phyloP scores from a whole-genome alignment of 2,329 filamentous ascomycete species.

The Fusarium devonianum region DNA sequence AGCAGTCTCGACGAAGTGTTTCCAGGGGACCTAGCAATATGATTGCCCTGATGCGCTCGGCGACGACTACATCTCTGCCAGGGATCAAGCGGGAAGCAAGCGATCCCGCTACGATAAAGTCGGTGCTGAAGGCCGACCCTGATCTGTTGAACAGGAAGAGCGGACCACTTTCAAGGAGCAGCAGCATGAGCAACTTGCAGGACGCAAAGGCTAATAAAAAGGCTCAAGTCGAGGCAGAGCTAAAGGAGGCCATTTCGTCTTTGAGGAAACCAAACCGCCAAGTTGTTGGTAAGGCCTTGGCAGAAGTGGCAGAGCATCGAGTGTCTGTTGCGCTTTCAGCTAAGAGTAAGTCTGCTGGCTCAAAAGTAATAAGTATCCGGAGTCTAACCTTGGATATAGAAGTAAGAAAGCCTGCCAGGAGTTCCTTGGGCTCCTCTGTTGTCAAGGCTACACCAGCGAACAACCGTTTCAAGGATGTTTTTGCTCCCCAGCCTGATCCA shows the following conservation, averaged over 20 bases:
- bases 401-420: conserved; percentile 58
- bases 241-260: conserved; percentile 76
- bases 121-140: conserved; percentile 54
- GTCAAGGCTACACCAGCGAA: conserved; percentile 67
- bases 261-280: conserved; percentile 79
- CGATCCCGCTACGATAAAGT: conserved; percentile 62
- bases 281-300: conserved; percentile 70
- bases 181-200: conserved; percentile 58
- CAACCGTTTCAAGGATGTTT: conserved; percentile 60
- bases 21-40: conserved; percentile 64
- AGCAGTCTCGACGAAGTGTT: conserved; percentile 59
- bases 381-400: conserved; percentile 51
- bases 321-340: conserved; percentile 54
- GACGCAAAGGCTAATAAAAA: conserved; percentile 70
- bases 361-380: background rate
- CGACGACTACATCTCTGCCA: conserved; percentile 67
- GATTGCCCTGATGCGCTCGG: conserved; percentile 72
- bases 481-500: conserved; percentile 45
- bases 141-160: conserved; percentile 51
- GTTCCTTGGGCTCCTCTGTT: conserved; percentile 49
- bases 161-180: conserved; percentile 49
- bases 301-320: conserved; percentile 71
- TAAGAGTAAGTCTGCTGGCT: conserved; percentile 54
- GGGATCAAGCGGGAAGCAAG: conserved; percentile 73
- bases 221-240: conserved; percentile 71